phyloP scores from a whole-genome alignment of 2,329 filamentous ascomycete genomes.

The Didymella exigua region DNA sequence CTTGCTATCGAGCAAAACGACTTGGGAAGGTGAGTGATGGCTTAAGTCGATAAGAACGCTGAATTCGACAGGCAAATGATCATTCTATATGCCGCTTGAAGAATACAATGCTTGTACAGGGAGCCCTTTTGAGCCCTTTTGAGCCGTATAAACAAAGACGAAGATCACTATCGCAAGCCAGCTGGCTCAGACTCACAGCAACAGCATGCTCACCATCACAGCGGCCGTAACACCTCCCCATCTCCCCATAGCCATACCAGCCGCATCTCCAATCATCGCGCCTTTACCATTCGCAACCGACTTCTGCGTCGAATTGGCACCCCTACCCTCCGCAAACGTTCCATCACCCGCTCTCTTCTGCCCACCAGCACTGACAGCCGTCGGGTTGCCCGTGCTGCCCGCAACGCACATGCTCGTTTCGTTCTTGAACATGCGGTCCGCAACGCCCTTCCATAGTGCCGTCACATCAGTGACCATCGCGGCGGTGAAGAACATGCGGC shows the following conservation, averaged over 20 bases:
- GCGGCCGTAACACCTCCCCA: constrained; percentile 1
- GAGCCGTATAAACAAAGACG: background rate
- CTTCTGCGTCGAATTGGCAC: background rate
- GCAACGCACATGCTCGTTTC: constrained; percentile 33
- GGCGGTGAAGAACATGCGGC: constrained; percentile 49
- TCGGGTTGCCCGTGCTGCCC: constrained; percentile 39
- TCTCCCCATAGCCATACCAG: background rate
- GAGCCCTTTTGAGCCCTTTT: constrained; percentile 12
- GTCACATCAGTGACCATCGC: constrained; percentile 45
- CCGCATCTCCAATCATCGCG: constrained; percentile 1
- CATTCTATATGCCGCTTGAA: background rate
- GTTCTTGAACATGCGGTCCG: constrained; percentile 43
- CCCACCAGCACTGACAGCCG: constrained; percentile 38
- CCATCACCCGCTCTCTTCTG: constrained; percentile 38
- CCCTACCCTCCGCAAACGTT: constrained; percentile 9
- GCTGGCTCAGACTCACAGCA: background rate
- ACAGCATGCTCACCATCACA: constrained; percentile 1
- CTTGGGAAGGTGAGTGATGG: background rate
- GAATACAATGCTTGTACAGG: background rate
- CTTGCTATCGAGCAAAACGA: background rate
- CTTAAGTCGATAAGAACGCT: background rate
- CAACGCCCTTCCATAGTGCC: constrained; percentile 48
- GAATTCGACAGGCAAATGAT: background rate
- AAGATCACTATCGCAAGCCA: background rate
- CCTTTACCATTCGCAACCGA: background rate